A percentile compares a stretch with the other conserved stretches of the same genome.
phyloP scores from a whole-genome alignment of 2,329 filamentous ascomycete species.

The Parastagonospora avenae region DNA sequence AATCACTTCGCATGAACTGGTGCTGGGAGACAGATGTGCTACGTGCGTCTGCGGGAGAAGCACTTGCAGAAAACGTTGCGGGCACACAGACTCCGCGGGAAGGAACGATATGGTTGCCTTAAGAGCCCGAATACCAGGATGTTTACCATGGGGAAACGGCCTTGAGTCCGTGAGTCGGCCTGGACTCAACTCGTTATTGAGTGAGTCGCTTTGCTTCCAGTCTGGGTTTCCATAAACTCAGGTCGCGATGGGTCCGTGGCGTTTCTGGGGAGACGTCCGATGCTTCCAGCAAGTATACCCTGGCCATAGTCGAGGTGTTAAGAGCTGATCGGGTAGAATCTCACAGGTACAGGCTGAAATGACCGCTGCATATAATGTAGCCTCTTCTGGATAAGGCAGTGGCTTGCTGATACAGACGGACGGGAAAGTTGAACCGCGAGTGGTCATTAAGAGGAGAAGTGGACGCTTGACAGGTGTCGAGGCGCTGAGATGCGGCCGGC shows the following conservation, averaged over 20 bases:
- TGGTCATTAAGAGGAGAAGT: slow-evolving; percentile 12
- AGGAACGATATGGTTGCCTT: slow-evolving; percentile 18
- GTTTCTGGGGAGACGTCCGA: slow-evolving; percentile 9
- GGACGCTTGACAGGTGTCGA: slow-evolving; percentile 2
- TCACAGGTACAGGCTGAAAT: slow-evolving; percentile 7
- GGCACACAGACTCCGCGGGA: slow-evolving; percentile 5
- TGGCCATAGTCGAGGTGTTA: slow-evolving; percentile 8
- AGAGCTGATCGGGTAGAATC: slow-evolving; percentile 6
- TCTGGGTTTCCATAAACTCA: neutral
- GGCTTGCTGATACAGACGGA: slow-evolving; percentile 14
- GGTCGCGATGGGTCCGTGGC: slow-evolving; percentile 15
- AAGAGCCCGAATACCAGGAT: slow-evolving; percentile 6
- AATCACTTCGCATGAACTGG: neutral
- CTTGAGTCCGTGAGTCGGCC: slow-evolving; percentile 5
- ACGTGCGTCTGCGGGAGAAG: slow-evolving; percentile 5
- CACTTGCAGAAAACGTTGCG: slow-evolving; percentile 3
- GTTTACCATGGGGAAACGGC: slow-evolving; percentile 7
- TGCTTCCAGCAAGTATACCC: slow-evolving; percentile 18
- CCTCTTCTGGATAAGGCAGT: slow-evolving; percentile 7
- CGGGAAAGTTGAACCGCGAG: slow-evolving; percentile 16
- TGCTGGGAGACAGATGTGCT: neutral
- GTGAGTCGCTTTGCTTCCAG: slow-evolving; percentile 2
- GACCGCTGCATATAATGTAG: slow-evolving; percentile 12
- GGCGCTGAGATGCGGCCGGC: slow-evolving; percentile 7
- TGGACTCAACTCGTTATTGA: slow-evolving; percentile 1